Percentiles rank a stretch among this genome's conserved stretches.
Evolutionary conservation across 108 stramenopile species (phyloP).

Genomic region (Stephanodiscus minutulus): DNA sequence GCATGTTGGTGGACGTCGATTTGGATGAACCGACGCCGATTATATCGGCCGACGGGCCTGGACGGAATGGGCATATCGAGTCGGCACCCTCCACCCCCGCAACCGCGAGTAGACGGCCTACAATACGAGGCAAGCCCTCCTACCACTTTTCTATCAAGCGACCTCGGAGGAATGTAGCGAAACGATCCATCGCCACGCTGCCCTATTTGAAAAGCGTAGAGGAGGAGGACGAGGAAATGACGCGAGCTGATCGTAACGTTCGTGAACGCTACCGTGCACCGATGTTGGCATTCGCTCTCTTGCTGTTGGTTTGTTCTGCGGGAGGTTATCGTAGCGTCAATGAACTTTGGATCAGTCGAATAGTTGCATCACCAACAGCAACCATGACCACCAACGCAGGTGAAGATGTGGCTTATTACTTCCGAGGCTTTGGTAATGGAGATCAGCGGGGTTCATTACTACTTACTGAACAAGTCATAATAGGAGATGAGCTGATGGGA

Average conservation of each 20-base stretch:
- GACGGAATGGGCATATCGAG: not conserved
- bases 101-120: not conserved
- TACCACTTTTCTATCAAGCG: slow-evolving; percentile 11
- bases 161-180: slow-evolving; percentile 5
- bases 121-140: not conserved
- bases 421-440: not conserved
- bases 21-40: slow-evolving; percentile 3
- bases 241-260: not conserved
- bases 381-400: not conserved
- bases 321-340: slow-evolving; percentile 31
- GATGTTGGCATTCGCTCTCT: slow-evolving; percentile 25
- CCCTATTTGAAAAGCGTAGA: slow-evolving; percentile 9
- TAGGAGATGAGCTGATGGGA: not conserved
- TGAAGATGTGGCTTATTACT: not conserved
- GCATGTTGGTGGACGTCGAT: not conserved
- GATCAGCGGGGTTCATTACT: slow-evolving; percentile 16
- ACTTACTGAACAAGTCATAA: not conserved
- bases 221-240: slow-evolving; percentile 26
- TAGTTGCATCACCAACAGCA: not conserved
- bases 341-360: slow-evolving; percentile 29
- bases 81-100: not conserved
- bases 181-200: slow-evolving; percentile 8
- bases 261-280: slow-evolving; percentile 32
- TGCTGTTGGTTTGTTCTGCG: slow-evolving; percentile 24
- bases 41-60: not conserved